Evolutionary conservation across 208 protist genomes (phyloP).

Genomic region (Zelonia costaricensis): DNA sequence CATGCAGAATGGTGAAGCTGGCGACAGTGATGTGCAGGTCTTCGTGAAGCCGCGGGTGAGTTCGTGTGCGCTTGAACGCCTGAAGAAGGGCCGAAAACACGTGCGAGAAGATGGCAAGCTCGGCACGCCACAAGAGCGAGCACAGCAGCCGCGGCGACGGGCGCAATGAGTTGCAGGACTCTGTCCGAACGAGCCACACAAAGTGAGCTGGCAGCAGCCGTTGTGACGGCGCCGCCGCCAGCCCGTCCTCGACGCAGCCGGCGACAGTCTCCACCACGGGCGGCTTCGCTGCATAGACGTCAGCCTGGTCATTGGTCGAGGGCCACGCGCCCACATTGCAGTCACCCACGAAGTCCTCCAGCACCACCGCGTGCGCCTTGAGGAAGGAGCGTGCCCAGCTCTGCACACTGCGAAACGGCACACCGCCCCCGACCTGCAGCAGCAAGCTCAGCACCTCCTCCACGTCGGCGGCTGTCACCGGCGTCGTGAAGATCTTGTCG

Average conservation of each 20-base stretch:
- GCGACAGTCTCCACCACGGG: too few relatives aligned
- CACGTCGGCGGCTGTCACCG: slow-evolving; percentile 26
- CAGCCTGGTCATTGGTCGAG: too few relatives aligned
- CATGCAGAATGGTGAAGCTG: slow-evolving; percentile 18
- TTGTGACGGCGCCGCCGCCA: too few relatives aligned
- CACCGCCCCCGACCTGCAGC: slow-evolving; percentile 25
- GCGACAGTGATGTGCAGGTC: slow-evolving; percentile 23
- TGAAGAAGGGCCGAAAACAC: slow-evolving; percentile 45
- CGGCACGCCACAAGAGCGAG: slow-evolving; percentile 29
- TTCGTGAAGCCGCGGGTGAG: slow-evolving; percentile 2
- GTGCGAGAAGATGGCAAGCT: slow-evolving; percentile 41
- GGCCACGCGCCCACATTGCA: too few relatives aligned
- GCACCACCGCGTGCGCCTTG: too few relatives aligned
- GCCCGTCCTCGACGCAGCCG: background rate
- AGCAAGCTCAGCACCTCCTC: slow-evolving; percentile 33
- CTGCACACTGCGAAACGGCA: slow-evolving; percentile 4
- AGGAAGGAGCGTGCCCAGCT: slow-evolving; percentile 5
- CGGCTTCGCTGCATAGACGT: too few relatives aligned
- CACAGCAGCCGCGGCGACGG: slow-evolving; percentile 35
- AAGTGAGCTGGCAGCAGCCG: slow-evolving; percentile 56
- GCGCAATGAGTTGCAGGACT: slow-evolving; percentile 29
- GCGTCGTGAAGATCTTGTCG: slow-evolving; percentile 7
- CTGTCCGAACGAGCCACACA: slow-evolving; percentile 49
- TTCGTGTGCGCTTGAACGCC: slow-evolving; percentile 17
- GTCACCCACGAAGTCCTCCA: too few relatives aligned